Conservation (phyloP, 2,329 filamentous ascomycete species). For the Pestalotiopsis sp. region DNA sequence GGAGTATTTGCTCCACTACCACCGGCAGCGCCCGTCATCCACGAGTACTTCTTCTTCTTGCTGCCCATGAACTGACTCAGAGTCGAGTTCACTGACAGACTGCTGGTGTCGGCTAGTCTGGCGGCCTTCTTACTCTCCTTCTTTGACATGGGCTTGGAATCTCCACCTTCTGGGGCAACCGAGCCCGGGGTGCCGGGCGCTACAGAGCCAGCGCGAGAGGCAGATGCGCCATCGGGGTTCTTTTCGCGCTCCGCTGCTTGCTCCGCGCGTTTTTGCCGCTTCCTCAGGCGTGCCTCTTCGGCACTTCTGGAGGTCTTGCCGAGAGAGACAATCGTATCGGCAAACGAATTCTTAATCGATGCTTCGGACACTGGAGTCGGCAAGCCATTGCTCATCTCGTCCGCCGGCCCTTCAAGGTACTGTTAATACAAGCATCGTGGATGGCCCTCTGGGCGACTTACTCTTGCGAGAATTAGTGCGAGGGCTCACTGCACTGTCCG, state of each 20-base stretch:
- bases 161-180: conserved; percentile 62
- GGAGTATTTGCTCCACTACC: conserved; percentile 58
- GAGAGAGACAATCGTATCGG: conserved; percentile 59
- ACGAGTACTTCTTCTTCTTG: conserved; percentile 73
- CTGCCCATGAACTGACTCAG: conserved; percentile 71
- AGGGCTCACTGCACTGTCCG: conserved; percentile 52
- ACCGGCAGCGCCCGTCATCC: conserved; percentile 63
- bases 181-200: conserved; percentile 65
- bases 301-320: conserved; percentile 68
- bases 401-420: conserved; percentile 38
- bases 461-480: conserved; percentile 62
- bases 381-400: conserved; percentile 42
- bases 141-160: conserved; percentile 73
- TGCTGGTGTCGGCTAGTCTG: conserved; percentile 77
- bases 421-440: conserved; percentile 34
- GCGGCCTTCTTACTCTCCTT: conserved; percentile 80
- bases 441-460: conserved; percentile 41
- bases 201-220: conserved; percentile 57
- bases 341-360: conserved; percentile 52
- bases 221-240: conserved; percentile 39
- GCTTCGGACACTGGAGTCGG: conserved; percentile 50
- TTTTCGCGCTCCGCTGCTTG: conserved; percentile 52
- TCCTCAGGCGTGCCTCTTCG: conserved; percentile 73
- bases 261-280: conserved; percentile 65
- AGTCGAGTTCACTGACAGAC: conserved; percentile 82